phyloP scores from a whole-genome alignment of 1,284 basidiomycete genomes.

The Ganoderma sinense region DNA sequence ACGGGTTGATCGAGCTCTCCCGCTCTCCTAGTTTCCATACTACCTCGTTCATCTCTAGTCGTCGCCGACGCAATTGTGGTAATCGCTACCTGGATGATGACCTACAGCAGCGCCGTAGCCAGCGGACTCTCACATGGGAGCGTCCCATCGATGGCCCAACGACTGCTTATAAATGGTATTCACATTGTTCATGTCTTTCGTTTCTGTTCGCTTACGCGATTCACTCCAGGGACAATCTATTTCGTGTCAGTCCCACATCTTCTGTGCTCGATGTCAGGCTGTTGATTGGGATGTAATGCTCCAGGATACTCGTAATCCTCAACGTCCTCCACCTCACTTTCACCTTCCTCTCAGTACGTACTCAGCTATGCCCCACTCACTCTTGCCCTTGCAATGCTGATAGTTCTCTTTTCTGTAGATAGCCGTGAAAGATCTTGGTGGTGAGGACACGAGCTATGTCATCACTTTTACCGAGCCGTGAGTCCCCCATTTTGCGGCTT shows the following conservation, averaged over 20 bases:
- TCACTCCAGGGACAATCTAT: slow-evolving; percentile 5
- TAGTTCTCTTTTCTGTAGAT: background rate
- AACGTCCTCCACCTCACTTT: slow-evolving; percentile 8
- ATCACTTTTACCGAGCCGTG: slow-evolving; percentile 11
- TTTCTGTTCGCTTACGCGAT: background rate
- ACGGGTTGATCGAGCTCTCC: background rate
- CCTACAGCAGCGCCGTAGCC: background rate
- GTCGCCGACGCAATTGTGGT: slow-evolving; percentile 9
- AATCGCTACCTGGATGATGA: slow-evolving; percentile 4
- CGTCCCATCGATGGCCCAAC: background rate
- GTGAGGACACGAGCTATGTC: background rate
- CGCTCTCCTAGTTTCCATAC: background rate
- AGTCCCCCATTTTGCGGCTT: background rate
- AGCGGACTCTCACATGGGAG: background rate
- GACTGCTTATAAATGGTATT: slow-evolving; percentile 5
- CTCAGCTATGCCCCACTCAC: background rate
- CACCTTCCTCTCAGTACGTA: slow-evolving; percentile 7
- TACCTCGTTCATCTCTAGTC: slow-evolving; percentile 10
- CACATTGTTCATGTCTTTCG: background rate
- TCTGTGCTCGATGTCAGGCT: background rate
- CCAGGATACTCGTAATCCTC: background rate
- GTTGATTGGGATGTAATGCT: background rate
- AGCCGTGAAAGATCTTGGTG: background rate
- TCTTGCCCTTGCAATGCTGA: background rate
- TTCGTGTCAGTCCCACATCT: slow-evolving; percentile 4